These are phyloP conservation scores for Candida montana DNA, from an alignment of 805 yeast genomes.

Conservation along the genomic window DNA sequence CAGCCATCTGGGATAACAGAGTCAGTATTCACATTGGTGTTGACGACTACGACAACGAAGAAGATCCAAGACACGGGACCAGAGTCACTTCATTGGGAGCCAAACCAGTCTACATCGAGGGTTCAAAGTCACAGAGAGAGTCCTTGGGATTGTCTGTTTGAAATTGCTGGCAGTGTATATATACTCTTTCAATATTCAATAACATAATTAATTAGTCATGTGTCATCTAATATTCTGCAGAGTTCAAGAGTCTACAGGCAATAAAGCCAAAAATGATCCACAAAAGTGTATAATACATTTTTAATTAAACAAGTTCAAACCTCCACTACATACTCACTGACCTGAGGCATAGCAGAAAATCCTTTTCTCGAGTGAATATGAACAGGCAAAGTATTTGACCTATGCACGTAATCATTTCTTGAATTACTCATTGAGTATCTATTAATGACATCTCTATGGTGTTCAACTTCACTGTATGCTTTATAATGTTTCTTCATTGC, in stretches of 20 bases:
- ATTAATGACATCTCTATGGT: neutral
- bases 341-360: neutral
- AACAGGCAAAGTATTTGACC: neutral
- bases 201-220: too few species aligned
- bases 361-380: neutral
- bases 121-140: constrained; percentile 34
- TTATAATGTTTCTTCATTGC: too few species aligned
- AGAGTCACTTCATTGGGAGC: constrained; percentile 53
- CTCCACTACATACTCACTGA: neutral
- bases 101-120: constrained; percentile 44
- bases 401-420: neutral
- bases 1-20: constrained; percentile 61
- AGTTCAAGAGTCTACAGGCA: too few species aligned
- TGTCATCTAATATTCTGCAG: too few species aligned
- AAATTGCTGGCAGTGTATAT: too few species aligned
- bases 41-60: constrained; percentile 45
- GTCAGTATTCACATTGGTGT: constrained; percentile 46
- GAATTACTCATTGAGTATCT: neutral
- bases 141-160: constrained; percentile 22
- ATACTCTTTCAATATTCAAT: too few species aligned
- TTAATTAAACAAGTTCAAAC: too few species aligned
- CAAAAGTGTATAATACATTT: too few species aligned
- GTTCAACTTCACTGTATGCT: neutral
- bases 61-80: constrained; percentile 53
- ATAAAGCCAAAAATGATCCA: too few species aligned